These are phyloP conservation scores for Tuber magnatum DNA, from an alignment of 495 filamentous ascomycete genomes.

Conservation along the genomic window DNA sequence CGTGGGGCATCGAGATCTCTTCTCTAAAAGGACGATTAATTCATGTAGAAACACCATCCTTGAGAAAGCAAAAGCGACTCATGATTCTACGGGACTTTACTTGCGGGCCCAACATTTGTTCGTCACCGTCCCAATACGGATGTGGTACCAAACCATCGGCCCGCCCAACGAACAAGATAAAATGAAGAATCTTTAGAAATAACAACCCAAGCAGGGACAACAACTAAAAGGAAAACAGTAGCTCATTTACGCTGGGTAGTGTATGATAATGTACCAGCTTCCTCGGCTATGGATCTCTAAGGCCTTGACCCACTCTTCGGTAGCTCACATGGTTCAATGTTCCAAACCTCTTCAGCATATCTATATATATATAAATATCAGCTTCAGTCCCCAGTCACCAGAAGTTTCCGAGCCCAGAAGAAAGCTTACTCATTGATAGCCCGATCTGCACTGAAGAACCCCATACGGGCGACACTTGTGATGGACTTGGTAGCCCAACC, in stretches of 20 bases:
- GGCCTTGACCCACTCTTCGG: background rate
- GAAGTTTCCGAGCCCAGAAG: background rate
- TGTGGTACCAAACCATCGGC: background rate
- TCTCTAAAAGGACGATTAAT: background rate
- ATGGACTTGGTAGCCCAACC: constrained; percentile 88
- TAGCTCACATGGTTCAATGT: constrained; percentile 79
- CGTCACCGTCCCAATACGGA: background rate
- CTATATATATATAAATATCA: constrained; percentile 7
- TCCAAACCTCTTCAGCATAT: constrained; percentile 92
- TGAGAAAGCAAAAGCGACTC: background rate
- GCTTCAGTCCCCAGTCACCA: background rate
- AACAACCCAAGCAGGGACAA: background rate
- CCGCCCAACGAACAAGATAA: background rate
- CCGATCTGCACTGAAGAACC: constrained; percentile 93
- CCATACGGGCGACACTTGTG: constrained; percentile 81
- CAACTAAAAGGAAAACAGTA: background rate
- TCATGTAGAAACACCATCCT: background rate
- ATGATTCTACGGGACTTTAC: background rate
- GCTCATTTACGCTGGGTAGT: background rate
- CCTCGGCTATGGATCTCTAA: background rate
- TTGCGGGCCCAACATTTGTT: background rate
- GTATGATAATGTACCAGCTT: background rate
- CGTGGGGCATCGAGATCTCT: background rate
- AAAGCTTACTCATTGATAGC: constrained; percentile 76
- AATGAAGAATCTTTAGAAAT: background rate